phyloP scores from a whole-genome alignment of 495 filamentous ascomycete genomes.

The Echria macrotheca region DNA sequence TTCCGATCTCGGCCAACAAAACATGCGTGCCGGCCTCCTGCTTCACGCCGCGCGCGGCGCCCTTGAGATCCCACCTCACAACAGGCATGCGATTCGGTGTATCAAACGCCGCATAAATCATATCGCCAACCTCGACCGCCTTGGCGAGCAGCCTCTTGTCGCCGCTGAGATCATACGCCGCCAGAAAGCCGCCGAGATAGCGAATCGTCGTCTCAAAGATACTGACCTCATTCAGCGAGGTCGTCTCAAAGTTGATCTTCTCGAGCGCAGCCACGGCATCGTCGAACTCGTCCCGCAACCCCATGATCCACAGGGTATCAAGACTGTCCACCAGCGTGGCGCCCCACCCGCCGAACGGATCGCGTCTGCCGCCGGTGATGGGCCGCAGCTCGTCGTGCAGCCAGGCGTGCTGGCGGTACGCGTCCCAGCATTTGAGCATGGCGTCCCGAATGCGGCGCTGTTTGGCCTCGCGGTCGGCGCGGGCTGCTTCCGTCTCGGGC shows the following conservation, averaged over 20 bases:
- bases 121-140: constrained; percentile 73
- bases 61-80: constrained; percentile 55
- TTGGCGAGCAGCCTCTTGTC: constrained; percentile 68
- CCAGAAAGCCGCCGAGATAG: constrained; percentile 71
- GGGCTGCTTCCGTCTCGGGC: constrained; percentile 26
- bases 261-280: constrained; percentile 72
- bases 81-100: constrained; percentile 88
- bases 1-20: constrained; percentile 60
- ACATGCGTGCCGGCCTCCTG: constrained; percentile 32
- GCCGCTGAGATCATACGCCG: constrained; percentile 69
- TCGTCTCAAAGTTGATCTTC: constrained; percentile 79
- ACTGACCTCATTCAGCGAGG: constrained; percentile 50
- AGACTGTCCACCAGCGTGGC: constrained; percentile 87
- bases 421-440: constrained; percentile 70
- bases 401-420: constrained; percentile 74
- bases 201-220: constrained; percentile 79
- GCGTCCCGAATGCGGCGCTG: constrained; percentile 55
- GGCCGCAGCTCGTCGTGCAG: constrained; percentile 71
- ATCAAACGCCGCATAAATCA: constrained; percentile 83
- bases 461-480: constrained; percentile 35
- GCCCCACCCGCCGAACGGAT: constrained; percentile 88
- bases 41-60: constrained; percentile 23
- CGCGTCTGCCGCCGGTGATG: constrained; percentile 45
- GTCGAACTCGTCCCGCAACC: constrained; percentile 78
- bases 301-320: constrained; percentile 96